Base-by-base conservation (phyloP, 306 rosid species). In the Cicer chorassanicum region DNA sequence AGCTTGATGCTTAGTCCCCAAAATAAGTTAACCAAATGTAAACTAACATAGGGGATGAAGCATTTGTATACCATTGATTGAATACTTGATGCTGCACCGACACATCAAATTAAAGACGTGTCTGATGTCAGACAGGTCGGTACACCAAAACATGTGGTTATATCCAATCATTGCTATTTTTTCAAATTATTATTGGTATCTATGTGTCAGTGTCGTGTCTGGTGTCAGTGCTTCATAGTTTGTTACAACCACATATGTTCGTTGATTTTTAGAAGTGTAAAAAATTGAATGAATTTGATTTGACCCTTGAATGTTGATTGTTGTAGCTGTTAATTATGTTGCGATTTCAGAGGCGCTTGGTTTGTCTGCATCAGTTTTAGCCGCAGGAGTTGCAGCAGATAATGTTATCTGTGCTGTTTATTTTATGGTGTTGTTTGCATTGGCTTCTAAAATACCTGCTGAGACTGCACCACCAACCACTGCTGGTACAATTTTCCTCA, bases 311-410 rank as follows among this genome's bases (percentile, higher is more conserved):
- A 13, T 84, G 77, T 75, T 70, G 70, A 76, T 53, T 81, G 70
- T 41, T 71, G 80, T 72, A 92, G 97, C 93, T 88, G 90, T 92
- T 62, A 89, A 89, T 66, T 92, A 89, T 41, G 96, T 89, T 78
- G 97, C 93, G 54, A 84, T 92, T 78, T 74, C 93, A 38, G 88
- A 87, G 75, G 93, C 88, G 14, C 87, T 92, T 15, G 89, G 87
- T 46, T 53, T 92, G 62, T 81, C 88, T 10, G 70, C 91, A 12
- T 92, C 96, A 55, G 86, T 89, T 77, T 69, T 89, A 73, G 90
- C 96, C 10, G 93, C 97, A 46, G 92, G 96, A 73, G 83, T 89
- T 21, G 92, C 97, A 7, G 93, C 96, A 66, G 97, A 92, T 66
- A 92, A 88, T 81, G 97, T 92, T 66, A 88, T 92, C 12, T 82